Percentiles rank a stretch among this genome's conserved stretches.
These are phyloP conservation scores for Cyclotella cryptica DNA, from an alignment of 108 stramenopile genomes.

Conservation along the genomic window DNA sequence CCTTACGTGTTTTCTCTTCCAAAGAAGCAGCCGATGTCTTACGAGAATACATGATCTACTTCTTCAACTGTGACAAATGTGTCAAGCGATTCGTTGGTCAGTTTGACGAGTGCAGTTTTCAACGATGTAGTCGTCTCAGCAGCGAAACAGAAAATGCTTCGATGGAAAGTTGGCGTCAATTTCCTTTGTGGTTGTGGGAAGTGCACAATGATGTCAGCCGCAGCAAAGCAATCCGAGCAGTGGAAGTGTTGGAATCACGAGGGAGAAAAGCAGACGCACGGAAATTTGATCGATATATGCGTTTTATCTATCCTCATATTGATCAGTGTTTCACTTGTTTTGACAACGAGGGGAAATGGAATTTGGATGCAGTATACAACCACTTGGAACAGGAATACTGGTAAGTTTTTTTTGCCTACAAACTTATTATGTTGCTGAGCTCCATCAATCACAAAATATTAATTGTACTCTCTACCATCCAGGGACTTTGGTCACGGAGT, in stretches of 20 bases:
- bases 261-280: slow-evolving; percentile 23
- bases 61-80: slow-evolving; percentile 44
- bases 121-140: slow-evolving; percentile 34
- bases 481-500: slow-evolving; percentile 31
- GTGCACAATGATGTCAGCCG: slow-evolving; percentile 52
- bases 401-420: slow-evolving; percentile 26
- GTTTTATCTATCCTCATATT: slow-evolving; percentile 41
- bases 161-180: slow-evolving; percentile 43
- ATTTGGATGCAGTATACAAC: slow-evolving; percentile 46
- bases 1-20: slow-evolving; percentile 40
- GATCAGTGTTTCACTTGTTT: slow-evolving; percentile 40
- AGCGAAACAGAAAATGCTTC: slow-evolving; percentile 19
- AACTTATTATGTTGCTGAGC: no score
- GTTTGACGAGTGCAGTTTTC: slow-evolving; percentile 36
- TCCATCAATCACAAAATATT: not conserved
- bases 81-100: slow-evolving; percentile 25
- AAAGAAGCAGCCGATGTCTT: slow-evolving; percentile 33
- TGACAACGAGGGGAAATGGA: slow-evolving; percentile 41
- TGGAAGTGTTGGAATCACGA: slow-evolving; percentile 12
- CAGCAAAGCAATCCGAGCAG: slow-evolving; percentile 24
- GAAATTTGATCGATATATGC: slow-evolving; percentile 33
- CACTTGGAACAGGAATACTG: slow-evolving; percentile 51
- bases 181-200: slow-evolving; percentile 57
- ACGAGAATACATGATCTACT: slow-evolving; percentile 49
- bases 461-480: no score